These are phyloP conservation scores for Cenchrus purpureus DNA, from an alignment of 176 grass and related monocot species.

Conservation along the genomic window DNA sequence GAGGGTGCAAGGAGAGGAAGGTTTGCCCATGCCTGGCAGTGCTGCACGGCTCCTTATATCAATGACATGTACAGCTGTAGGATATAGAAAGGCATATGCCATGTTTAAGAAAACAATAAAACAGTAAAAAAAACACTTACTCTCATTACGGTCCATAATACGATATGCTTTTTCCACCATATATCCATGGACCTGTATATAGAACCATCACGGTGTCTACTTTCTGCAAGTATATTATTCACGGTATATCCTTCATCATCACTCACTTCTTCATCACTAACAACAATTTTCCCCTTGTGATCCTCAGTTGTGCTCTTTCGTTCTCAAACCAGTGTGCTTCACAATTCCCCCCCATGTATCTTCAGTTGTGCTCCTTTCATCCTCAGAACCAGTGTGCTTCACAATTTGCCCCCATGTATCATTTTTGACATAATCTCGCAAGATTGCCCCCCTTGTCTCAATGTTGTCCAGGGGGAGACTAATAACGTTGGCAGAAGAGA, in stretches of 20 bases:
- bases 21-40: background rate
- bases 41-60: background rate
- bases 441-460: background rate
- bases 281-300: background rate
- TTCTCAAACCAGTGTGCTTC: too few species aligned
- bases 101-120: conserved; percentile 1
- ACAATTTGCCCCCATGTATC: background rate
- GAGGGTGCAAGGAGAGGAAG: background rate
- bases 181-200: background rate
- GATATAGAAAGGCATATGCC: background rate
- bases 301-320: background rate
- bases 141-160: background rate
- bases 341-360: background rate
- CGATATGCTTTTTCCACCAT: background rate
- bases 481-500: too few species aligned
- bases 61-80: background rate
- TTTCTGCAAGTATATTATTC: background rate
- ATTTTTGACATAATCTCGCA: background rate
- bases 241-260: background rate
- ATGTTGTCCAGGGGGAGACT: background rate
- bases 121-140: background rate
- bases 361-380: background rate
- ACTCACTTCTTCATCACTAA: background rate
- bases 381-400: background rate
- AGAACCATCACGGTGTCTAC: conserved; percentile 19